Base-by-base conservation (phyloP, 1,139 yeast species). In the Wickerhamiella infanticola region DNA sequence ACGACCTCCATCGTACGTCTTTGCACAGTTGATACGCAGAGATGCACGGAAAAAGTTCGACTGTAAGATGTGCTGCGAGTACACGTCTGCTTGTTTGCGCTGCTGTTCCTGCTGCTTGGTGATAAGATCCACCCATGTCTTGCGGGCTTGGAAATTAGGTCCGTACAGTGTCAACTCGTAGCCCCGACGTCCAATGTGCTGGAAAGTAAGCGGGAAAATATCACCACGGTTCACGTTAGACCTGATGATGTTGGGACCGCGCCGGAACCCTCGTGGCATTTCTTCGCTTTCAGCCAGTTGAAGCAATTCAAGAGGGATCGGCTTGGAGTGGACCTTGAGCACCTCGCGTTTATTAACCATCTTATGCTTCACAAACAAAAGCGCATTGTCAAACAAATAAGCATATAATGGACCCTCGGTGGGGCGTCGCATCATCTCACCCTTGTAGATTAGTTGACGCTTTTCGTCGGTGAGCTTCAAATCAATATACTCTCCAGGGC, bases 1-100 rank as follows among this genome's bases (percentile, higher is more conserved):
- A 53, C 94, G 75, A 25, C 98, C 97, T 47, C 96, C 96, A 58
- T 90, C 95, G 61, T 88, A 81, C 33, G 96, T 94, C 36, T 84
- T 88, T 29, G 90, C 93, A 67, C 97, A 86, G 58, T 84, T 86
- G 54, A 90, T 85, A 52, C 81, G 77, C 7, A 53, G 47, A 58
- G 84, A 83, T 26, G 80, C 78, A 42, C 69, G 67, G 62, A 88
- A 88, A 58, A 79, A 76, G 37, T 56, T 56, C 77, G 73, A 40
- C 81, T 84, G 62, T 77, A 86, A 53, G 74, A 74, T 52, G 33
- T 80, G 79, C 51, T 80, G 66, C 3, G 93, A 80, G 62, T 84
- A 86, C 50, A 88, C 81, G 56, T 85, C 94, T 50, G 85, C 75
- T 48, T 76, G 75, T 48, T 73, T 77, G 47, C 82, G 74, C 55